Percentiles rank a stretch among this genome's conserved stretches.
phyloP scores from a whole-genome alignment of 2,329 filamentous ascomycete species.

The Thielaviopsis cerberus region DNA sequence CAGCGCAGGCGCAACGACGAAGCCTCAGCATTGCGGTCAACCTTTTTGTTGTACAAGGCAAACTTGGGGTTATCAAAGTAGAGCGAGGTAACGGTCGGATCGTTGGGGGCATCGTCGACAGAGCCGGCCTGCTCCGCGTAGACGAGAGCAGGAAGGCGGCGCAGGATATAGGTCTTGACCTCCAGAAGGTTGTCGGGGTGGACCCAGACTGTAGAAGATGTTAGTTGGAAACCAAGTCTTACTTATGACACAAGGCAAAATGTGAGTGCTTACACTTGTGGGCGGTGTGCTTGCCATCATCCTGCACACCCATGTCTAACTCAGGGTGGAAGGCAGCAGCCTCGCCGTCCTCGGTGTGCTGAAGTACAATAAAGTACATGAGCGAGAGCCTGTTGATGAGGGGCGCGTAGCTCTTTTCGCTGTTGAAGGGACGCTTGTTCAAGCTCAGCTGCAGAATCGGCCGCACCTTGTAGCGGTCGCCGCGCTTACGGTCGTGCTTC shows the following conservation, averaged over 20 bases:
- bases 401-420: constrained; percentile 72
- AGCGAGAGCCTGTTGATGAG: constrained; percentile 78
- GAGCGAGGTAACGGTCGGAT: constrained; percentile 83
- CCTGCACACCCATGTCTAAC: constrained; percentile 28
- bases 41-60: constrained; percentile 69
- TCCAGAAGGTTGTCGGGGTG: constrained; percentile 89
- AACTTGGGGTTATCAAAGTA: constrained; percentile 89
- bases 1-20: constrained; percentile 74
- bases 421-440: constrained; percentile 81
- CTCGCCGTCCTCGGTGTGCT: constrained; percentile 49
- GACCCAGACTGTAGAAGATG: constrained; percentile 53
- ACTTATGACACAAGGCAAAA: neutral
- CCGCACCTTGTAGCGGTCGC: constrained; percentile 67
- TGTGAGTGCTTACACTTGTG: constrained; percentile 51
- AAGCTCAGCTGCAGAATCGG: constrained; percentile 83
- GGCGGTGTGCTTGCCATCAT: constrained; percentile 45
- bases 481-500: constrained; percentile 92
- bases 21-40: constrained; percentile 55
- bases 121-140: constrained; percentile 81
- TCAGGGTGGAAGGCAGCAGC: constrained; percentile 18
- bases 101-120: constrained; percentile 59
- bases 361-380: constrained; percentile 87
- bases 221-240: constrained; percentile 17
- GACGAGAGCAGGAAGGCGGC: constrained; percentile 74
- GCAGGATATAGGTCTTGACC: constrained; percentile 87